Evolutionary conservation across 163 green algal species (phyloP).

Genomic region (Picocystis sp.): DNA sequence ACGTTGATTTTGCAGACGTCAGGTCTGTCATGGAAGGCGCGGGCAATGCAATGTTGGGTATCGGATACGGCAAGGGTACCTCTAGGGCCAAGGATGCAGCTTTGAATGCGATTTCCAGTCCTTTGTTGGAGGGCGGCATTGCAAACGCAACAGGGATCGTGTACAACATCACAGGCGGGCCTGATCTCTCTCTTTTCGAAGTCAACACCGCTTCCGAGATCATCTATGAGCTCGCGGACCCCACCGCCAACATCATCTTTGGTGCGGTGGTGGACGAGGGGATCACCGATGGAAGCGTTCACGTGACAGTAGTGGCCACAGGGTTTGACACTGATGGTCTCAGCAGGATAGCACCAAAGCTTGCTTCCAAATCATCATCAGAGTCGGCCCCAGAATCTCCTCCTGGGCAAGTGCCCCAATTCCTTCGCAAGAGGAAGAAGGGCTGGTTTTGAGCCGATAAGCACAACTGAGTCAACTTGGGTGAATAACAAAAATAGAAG

Average conservation of each 20-base stretch:
- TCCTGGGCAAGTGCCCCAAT: too few species aligned
- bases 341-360: too few species aligned
- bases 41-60: slow-evolving; percentile 63
- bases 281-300: slow-evolving; percentile 8
- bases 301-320: slow-evolving; percentile 84
- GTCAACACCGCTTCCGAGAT: slow-evolving; percentile 86
- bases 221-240: slow-evolving; percentile 77
- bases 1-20: slow-evolving; percentile 75
- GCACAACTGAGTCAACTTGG: too few species aligned
- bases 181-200: slow-evolving; percentile 48
- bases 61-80: slow-evolving; percentile 4
- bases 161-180: slow-evolving; percentile 68
- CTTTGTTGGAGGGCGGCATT: slow-evolving; percentile 61
- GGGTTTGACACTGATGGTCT: slow-evolving; percentile 16
- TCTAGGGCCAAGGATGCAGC: slow-evolving; percentile 12
- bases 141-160: slow-evolving; percentile 65
- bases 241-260: slow-evolving; percentile 66
- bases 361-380: too few species aligned
- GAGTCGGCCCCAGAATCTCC: too few species aligned
- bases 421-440: too few species aligned
- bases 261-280: slow-evolving; percentile 69
- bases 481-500: too few species aligned
- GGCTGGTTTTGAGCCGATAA: too few species aligned
- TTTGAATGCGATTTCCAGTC: slow-evolving; percentile 22
- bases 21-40: slow-evolving; percentile 64